Conservation (phyloP, 2,329 filamentous ascomycete species). For the Shiraia sp. region DNA sequence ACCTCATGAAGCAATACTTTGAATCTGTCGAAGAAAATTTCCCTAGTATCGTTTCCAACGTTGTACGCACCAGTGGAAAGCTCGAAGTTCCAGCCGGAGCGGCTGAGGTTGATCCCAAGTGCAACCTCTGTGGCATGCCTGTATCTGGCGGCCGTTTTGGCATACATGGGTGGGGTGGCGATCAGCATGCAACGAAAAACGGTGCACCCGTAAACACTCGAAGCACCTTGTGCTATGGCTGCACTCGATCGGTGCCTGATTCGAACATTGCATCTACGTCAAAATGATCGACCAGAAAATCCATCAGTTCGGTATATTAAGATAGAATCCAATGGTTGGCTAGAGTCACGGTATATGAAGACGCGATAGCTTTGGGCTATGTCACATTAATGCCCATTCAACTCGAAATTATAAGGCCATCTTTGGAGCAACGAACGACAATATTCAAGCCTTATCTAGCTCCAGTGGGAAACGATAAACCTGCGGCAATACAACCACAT, state of each 20-base stretch:
- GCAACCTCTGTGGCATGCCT: conserved; percentile 71
- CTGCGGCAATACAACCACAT: too few relatives aligned
- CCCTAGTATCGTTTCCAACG: conserved; percentile 90
- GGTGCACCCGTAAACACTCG: conserved; percentile 22
- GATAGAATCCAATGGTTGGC: too few relatives aligned
- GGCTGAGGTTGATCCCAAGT: conserved; percentile 44
- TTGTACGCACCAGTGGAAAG: conserved; percentile 89
- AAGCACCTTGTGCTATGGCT: conserved; percentile 69
- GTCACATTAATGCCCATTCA: too few relatives aligned
- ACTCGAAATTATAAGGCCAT: background rate
- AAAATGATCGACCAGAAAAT: background rate
- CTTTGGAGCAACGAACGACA: too few relatives aligned
- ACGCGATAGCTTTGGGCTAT: too few relatives aligned
- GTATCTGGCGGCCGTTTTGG: conserved; percentile 67
- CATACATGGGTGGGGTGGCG: conserved; percentile 63
- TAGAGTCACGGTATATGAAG: too few relatives aligned
- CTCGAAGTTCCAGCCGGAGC: conserved; percentile 57
- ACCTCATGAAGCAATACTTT: conserved; percentile 89
- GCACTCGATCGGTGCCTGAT: conserved; percentile 60
- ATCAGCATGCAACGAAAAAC: conserved; percentile 51
- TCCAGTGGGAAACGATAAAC: too few relatives aligned
- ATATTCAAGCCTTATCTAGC: too few relatives aligned
- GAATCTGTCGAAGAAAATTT: conserved; percentile 82
- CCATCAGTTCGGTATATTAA: too few relatives aligned
- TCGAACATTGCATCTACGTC: background rate